Evolutionary conservation across 805 yeast genomes (phyloP), one percentile per base, ranked within the genome.

Genomic region (Kurtzmaniella cleridarum): DNA sequence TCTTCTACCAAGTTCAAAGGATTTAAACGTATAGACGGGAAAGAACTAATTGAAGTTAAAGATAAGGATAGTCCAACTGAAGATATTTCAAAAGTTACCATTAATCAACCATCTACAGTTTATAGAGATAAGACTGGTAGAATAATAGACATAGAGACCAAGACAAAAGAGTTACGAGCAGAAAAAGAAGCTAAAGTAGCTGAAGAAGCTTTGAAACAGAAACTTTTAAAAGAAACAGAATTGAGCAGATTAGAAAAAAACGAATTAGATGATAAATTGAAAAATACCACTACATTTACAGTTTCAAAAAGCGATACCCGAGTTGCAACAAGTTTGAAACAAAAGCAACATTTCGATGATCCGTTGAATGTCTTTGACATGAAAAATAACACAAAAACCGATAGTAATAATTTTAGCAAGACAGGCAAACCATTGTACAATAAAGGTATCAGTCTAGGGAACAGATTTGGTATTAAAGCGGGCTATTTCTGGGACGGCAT

Each of bases 401-500:
- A 18, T 34, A 59, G 55, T 12, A 20, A 20, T 20, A 5, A 5
- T 5, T 20, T 20, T 20, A 20, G 24, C 24, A 20, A 31, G 41
- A 30, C 58, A 1, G 87, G 88, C 0, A 55, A 84, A 32, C 78
- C 74, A 33, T 55, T 75, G 1, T 88, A 81, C 48, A 55, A 39
- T 15, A 51, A 61, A 23, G 81, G 81, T 0, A 46, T 69, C 0
- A 76, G 60, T 39, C 78, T 86, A 0, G 76, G 75, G 15, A 90
- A 90, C 54, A 64, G 98, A 41, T 90, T 86, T 58, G 73, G 73
- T 2, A 79, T 90, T 11, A 60, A 64, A 3, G 95, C 96, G 0
- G 96, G 97, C 0, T 66, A 69, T 47, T 67, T 86, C 41, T 90
- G 98, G 98, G 66, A 62, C 58, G 97, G 97, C 0, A 80, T 90